Evolutionary conservation across 2,329 filamentous ascomycete genomes (phyloP).

Genomic region (Aspergillus flavus): DNA sequence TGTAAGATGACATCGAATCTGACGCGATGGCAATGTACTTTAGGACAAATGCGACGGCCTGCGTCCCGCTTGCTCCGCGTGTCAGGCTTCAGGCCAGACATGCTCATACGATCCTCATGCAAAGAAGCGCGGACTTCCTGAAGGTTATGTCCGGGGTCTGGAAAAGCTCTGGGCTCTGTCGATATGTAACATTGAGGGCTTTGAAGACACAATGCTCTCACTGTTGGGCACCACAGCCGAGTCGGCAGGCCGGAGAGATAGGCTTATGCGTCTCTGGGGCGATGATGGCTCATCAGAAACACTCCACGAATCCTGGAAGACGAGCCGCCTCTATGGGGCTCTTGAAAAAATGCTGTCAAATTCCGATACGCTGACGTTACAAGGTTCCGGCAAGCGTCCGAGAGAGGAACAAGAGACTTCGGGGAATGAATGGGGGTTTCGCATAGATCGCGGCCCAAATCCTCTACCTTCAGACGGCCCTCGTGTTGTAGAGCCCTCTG

Average conservation of each 20-base stretch:
- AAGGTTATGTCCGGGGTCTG: constrained; percentile 50
- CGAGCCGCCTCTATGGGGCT: constrained; percentile 40
- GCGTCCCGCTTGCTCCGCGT: constrained; percentile 47
- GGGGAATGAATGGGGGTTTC: constrained; percentile 34
- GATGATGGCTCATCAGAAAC: constrained; percentile 45
- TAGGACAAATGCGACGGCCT: constrained; percentile 49
- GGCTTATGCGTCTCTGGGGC: constrained; percentile 42
- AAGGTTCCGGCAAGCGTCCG: constrained; percentile 35
- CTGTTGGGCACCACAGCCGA: constrained; percentile 41
- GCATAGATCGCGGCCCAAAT: constrained; percentile 31
- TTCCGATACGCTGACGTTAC: constrained; percentile 27
- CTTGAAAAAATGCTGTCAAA: constrained; percentile 46
- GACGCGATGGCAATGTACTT: neutral
- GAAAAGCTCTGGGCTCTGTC: constrained; percentile 51
- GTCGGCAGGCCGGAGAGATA: constrained; percentile 33
- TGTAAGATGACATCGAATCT: neutral
- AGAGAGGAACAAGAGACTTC: constrained; percentile 32
- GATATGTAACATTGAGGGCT: constrained; percentile 47
- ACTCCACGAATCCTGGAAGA: constrained; percentile 49
- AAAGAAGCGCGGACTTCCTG: constrained; percentile 50
- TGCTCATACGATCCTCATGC: constrained; percentile 49
- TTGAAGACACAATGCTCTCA: constrained; percentile 45
- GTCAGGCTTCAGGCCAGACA: constrained; percentile 40
- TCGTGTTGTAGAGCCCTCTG: constrained; percentile 31
- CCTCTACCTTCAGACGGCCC: constrained; percentile 33